Evolutionary conservation across 2,329 filamentous ascomycete species (phyloP).

Genomic region (Colletotrichum phormii): DNA sequence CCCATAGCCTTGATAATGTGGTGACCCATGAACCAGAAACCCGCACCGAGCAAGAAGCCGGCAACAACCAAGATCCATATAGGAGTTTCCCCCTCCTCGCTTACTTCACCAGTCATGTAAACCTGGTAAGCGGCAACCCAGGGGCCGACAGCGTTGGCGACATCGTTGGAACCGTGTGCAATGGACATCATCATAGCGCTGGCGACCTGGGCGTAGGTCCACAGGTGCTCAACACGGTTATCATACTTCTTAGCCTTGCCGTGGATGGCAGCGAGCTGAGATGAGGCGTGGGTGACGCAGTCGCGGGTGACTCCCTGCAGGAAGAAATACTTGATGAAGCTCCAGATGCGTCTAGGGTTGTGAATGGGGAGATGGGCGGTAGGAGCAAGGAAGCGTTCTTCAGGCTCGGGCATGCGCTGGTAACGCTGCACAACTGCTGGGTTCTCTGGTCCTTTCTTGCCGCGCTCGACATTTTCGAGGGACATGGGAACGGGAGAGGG

Average conservation of each 20-base stretch:
- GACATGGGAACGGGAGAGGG: conserved; percentile 8
- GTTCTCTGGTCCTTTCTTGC: conserved; percentile 39
- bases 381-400: conserved; percentile 38
- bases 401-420: conserved; percentile 52
- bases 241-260: conserved; percentile 55
- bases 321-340: conserved; percentile 39
- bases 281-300: conserved; percentile 41
- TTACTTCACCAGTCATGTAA: conserved; percentile 46
- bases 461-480: conserved; percentile 46
- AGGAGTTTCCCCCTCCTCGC: conserved; percentile 47
- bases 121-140: conserved; percentile 52
- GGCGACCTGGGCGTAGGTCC: conserved; percentile 56
- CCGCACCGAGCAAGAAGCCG: conserved; percentile 50
- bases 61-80: conserved; percentile 52
- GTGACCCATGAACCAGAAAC: conserved; percentile 55
- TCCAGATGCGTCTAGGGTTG: conserved; percentile 37
- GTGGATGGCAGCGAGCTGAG: conserved; percentile 40
- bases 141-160: conserved; percentile 55
- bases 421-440: conserved; percentile 48
- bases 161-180: conserved; percentile 57
- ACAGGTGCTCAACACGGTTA: conserved; percentile 58
- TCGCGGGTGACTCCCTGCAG: conserved; percentile 41
- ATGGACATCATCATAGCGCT: conserved; percentile 55
- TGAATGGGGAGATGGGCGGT: conserved; percentile 35
- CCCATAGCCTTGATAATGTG: conserved; percentile 53